phyloP scores from a whole-genome alignment of 129 eudicot genomes.

The Flaveria trinervia region DNA sequence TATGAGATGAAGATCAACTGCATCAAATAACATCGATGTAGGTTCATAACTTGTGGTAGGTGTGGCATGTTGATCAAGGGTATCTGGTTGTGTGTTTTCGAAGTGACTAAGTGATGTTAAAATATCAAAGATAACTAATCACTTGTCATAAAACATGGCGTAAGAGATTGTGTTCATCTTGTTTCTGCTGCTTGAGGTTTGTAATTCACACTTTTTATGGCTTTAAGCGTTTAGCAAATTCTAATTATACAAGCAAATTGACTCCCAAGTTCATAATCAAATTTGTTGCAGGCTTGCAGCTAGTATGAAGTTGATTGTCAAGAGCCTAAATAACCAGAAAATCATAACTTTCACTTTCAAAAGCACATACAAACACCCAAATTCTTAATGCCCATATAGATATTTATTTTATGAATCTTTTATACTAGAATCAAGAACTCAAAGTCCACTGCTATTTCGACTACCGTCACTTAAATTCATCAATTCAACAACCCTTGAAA shows the following conservation, averaged over 20 bases:
- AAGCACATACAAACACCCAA: background rate
- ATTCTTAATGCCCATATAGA: background rate
- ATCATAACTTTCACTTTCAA: background rate
- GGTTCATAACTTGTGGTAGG: background rate
- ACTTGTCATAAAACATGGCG: background rate
- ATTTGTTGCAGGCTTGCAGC: background rate
- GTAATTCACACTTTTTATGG: background rate
- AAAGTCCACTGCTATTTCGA: background rate
- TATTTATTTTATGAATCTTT: background rate
- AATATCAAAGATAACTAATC: background rate
- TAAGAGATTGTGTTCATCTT: background rate
- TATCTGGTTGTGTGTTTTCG: background rate
- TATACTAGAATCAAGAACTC: constrained; percentile 1
- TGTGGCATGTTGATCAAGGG: background rate
- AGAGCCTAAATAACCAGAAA: background rate
- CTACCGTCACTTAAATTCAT: background rate
- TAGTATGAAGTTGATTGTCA: too few species aligned
- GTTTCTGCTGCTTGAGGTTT: background rate
- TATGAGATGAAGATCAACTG: background rate
- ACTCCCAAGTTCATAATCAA: background rate
- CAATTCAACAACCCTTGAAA: background rate
- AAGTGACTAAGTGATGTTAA: background rate
- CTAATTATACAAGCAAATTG: background rate
- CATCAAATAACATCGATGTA: background rate
- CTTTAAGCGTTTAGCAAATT: background rate